These are phyloP conservation scores for Cladophialophora chaetospira DNA, from an alignment of 2,329 filamentous ascomycete genomes.

Conservation along the genomic window DNA sequence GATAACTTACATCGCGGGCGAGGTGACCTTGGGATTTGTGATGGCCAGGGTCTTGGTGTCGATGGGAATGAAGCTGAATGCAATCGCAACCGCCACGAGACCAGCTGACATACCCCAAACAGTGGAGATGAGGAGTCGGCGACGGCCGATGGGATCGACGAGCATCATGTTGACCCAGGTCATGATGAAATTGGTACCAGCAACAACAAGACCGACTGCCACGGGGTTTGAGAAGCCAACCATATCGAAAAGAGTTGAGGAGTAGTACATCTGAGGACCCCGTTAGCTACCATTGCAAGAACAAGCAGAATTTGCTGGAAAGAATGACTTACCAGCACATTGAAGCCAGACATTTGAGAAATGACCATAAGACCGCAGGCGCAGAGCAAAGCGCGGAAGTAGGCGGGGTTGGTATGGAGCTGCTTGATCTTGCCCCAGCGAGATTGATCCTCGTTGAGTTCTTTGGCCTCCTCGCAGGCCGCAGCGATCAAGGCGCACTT, in stretches of 20 bases:
- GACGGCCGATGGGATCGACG: constrained; percentile 79
- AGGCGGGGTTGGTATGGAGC: constrained; percentile 28
- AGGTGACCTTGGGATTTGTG: constrained; percentile 30
- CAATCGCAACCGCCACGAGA: constrained; percentile 68
- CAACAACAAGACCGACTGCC: constrained; percentile 75
- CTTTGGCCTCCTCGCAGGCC: constrained; percentile 24
- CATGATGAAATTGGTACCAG: constrained; percentile 61
- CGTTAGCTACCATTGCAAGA: no score
- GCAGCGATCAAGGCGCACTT: constrained; percentile 19
- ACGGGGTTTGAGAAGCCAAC: constrained; percentile 79
- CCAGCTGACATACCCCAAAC: constrained; percentile 81
- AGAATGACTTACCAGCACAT: no score
- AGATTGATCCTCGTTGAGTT: constrained; percentile 25
- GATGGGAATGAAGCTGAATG: constrained; percentile 65
- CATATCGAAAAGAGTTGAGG: constrained; percentile 75
- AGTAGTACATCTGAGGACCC: constrained; percentile 96
- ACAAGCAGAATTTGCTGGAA: no score
- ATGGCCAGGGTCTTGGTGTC: constrained; percentile 28
- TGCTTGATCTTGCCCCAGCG: constrained; percentile 42
- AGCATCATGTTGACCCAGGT: constrained; percentile 64
- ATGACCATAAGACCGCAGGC: constrained; percentile 83
- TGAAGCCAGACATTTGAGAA: constrained; percentile 88
- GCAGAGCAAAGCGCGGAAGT: constrained; percentile 70
- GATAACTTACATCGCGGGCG: constrained; percentile 44
- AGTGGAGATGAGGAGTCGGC: constrained; percentile 77